phyloP scores from a whole-genome alignment of 163 green algal species.

The Scenedesmus sp. region DNA sequence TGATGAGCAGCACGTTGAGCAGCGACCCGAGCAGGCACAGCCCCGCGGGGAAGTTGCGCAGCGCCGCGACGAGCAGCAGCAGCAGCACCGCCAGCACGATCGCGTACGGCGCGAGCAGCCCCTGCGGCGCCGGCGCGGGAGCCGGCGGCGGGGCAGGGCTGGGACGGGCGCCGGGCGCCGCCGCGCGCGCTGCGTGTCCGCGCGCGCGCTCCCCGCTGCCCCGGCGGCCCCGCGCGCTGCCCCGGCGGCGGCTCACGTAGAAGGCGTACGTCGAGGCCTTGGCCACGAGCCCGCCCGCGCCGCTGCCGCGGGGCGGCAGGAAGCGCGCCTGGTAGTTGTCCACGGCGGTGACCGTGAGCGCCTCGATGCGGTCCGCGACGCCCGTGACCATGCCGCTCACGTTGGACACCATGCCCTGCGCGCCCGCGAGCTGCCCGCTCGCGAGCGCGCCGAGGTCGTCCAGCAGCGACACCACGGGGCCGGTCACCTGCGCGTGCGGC shows the following conservation, averaged over 20 bases:
- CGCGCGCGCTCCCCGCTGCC: background rate
- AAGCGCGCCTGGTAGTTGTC: background rate
- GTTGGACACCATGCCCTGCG: background rate
- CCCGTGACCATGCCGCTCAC: background rate
- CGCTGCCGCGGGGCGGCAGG: background rate
- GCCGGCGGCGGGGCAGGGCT: no score
- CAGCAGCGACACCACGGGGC: background rate
- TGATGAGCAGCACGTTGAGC: constrained; percentile 31
- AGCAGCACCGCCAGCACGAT: constrained; percentile 18
- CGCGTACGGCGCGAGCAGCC: constrained; percentile 14
- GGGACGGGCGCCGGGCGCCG: background rate
- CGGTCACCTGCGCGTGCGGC: constrained; percentile 1
- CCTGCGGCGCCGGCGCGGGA: no score
- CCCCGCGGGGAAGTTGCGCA: constrained; percentile 19
- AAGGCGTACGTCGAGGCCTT: background rate
- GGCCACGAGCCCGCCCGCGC: no score
- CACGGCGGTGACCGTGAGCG: background rate
- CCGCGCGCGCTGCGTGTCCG: no score
- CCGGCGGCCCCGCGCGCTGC: background rate
- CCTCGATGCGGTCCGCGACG: background rate
- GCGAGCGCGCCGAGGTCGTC: background rate
- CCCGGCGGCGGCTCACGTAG: background rate
- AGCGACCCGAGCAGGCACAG: constrained; percentile 18
- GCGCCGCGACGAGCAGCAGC: constrained; percentile 11
- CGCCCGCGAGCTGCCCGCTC: background rate